Evolutionary conservation across 1,284 basidiomycete species (phyloP).

Genomic region (Lentinula novae-zelandiae): DNA sequence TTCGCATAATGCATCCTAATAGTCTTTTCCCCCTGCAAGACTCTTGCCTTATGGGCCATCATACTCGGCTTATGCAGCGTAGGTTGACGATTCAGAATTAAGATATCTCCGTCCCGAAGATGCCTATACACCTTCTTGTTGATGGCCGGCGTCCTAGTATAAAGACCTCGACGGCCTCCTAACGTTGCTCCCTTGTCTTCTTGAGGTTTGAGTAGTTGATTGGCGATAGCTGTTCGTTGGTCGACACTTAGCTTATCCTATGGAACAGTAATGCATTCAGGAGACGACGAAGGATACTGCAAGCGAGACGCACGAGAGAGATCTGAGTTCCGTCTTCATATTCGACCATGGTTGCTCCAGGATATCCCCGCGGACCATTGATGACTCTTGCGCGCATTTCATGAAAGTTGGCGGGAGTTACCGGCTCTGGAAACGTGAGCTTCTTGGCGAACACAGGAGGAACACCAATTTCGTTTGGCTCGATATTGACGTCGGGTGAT

Average conservation of each 20-base stretch:
- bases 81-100: constrained; percentile 97
- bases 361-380: constrained; percentile 86
- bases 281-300: background rate
- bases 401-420: constrained; percentile 89
- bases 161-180: constrained; percentile 52
- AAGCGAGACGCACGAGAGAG: constrained; percentile 56
- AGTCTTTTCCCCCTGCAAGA: constrained; percentile 95
- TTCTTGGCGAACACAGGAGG: constrained; percentile 98
- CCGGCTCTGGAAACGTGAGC: constrained; percentile 96
- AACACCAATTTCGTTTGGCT: constrained; percentile 98
- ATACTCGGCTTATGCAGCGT: constrained; percentile 99
- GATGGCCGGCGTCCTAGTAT: constrained; percentile 68
- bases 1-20: constrained; percentile 99
- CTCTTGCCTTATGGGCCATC: constrained; percentile 97
- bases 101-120: constrained; percentile 91
- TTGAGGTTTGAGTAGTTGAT: constrained; percentile 92
- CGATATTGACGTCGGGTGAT: constrained; percentile 98
- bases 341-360: constrained; percentile 93
- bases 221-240: constrained; percentile 94
- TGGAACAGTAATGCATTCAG: constrained; percentile 3
- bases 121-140: constrained; percentile 99
- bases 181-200: constrained; percentile 53
- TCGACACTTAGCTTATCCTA: constrained; percentile 85
- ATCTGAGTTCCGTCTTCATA: constrained; percentile 91
- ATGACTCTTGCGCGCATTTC: constrained; percentile 91